Percentiles rank a stretch among this genome's conserved stretches.
Conservation (phyloP, 1,284 basidiomycete genomes). For the Ceratobasidium theobromae region DNA sequence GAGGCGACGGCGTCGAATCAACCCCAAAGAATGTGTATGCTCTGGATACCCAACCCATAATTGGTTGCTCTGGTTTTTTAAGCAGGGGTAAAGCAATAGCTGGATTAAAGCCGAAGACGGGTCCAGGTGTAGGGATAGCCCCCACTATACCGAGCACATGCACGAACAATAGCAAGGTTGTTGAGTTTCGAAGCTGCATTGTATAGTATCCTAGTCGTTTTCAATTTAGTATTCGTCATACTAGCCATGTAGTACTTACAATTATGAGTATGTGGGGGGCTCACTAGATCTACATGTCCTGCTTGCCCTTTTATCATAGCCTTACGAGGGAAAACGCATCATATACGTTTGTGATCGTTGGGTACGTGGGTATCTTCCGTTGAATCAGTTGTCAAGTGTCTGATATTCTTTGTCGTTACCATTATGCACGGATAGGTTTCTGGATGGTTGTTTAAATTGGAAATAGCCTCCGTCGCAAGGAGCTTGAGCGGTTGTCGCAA, state of each 20-base stretch:
- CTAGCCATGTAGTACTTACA: not conserved
- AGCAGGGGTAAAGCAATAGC: not conserved
- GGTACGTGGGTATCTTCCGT: not conserved
- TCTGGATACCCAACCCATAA: not conserved
- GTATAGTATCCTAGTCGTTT: not conserved
- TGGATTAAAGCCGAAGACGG: not conserved
- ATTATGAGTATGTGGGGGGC: not conserved
- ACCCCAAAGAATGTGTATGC: not conserved
- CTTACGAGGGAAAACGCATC: not conserved
- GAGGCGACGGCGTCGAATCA: not conserved
- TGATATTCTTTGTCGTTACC: not conserved
- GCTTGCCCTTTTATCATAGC: not conserved
- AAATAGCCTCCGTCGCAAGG: constrained; percentile 11
- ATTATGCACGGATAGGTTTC: not conserved
- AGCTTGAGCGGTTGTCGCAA: not conserved
- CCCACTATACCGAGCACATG: not conserved
- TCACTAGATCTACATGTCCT: not conserved
- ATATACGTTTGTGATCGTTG: not conserved
- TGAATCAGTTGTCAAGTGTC: not conserved
- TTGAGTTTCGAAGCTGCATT: not conserved
- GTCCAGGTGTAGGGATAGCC: not conserved
- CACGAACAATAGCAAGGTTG: not conserved
- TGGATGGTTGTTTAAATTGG: not conserved
- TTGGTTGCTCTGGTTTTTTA: not conserved
- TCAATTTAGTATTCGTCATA: not conserved